Evolutionary conservation across 208 protist genomes (phyloP).

Genomic region (Trypanosoma cruzi): DNA sequence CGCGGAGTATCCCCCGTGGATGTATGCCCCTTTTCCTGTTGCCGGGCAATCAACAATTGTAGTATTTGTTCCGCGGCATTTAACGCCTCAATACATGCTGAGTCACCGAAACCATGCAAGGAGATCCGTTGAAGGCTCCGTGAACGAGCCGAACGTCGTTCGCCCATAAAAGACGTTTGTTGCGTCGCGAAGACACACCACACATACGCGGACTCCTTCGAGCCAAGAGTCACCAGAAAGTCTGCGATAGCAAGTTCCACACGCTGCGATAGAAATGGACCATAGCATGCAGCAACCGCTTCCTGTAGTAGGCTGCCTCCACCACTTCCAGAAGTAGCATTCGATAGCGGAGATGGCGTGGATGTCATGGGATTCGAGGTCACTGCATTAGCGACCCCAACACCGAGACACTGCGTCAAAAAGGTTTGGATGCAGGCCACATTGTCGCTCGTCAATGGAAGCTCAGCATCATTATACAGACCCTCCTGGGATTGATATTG

Average conservation of each 20-base stretch:
- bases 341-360: background rate
- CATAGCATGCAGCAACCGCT: slow-evolving; percentile 44
- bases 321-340: background rate
- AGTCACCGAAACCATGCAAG: slow-evolving; percentile 14
- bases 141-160: slow-evolving; percentile 19
- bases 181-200: slow-evolving; percentile 34
- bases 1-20: background rate
- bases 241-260: slow-evolving; percentile 65
- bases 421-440: slow-evolving; percentile 38
- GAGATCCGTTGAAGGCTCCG: slow-evolving; percentile 2
- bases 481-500: background rate
- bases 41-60: slow-evolving; percentile 29
- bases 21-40: background rate
- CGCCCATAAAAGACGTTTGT: background rate
- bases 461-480: slow-evolving; percentile 45
- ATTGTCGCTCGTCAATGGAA: slow-evolving; percentile 40
- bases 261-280: slow-evolving; percentile 47
- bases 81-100: slow-evolving; percentile 66
- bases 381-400: background rate
- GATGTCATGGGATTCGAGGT: background rate
- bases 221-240: slow-evolving; percentile 51
- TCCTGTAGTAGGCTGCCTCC: slow-evolving; percentile 29
- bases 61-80: slow-evolving; percentile 48
- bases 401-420: slow-evolving; percentile 36
- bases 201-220: slow-evolving; percentile 50